Evolutionary conservation across 441 rosid genomes (phyloP), one percentile per base, ranked within the genome.

Genomic region (Euphorbia schlechtendalii): DNA sequence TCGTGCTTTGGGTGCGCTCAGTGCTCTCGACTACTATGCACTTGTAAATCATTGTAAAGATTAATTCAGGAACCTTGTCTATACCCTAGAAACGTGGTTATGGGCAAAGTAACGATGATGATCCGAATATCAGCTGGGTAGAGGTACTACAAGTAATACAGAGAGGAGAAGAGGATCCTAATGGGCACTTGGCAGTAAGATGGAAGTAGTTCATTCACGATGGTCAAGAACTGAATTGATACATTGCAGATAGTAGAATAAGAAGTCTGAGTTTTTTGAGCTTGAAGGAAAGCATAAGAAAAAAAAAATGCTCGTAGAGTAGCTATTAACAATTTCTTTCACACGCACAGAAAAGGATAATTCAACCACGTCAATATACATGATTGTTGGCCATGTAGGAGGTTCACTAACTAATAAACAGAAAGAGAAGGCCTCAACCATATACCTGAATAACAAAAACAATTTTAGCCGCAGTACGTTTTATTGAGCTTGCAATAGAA

Each of bases 401-500:
- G 22, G 24, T 36, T 53, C 10, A 63, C 36, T 15, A 57, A 49
- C 22, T 14, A 40, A 21, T 54, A 20, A 53, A 67, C 9, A 68
- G 14, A 46, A 30, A n/a, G 40, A 41, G 3, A 43, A 40, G 59
- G 25, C n/a, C 40, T 52, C 49, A 59, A 49, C 12, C 48, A 48
- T 59, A 72, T 59, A 90, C 99, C 96, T 90, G 99, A 69, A 90
- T 79, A 69, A 93, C 90, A 49, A 90, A 93, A 65, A 88, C 93
- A 36, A 82, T 84, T 58, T 88, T 90, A 5, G 89, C 81, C 63
- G 99, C 97, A 53, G 84, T 74, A 66, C 84, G 84, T 76, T 82
- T 88, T 79, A 93, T 88, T 41, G 90, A 84, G 83, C 96, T 90
- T 54, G 96, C 83, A 72, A 80, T 70, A 68, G 90, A 78, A 69